Conservation (phyloP, 2,329 filamentous ascomycete genomes). For the Fusarium sp. region DNA sequence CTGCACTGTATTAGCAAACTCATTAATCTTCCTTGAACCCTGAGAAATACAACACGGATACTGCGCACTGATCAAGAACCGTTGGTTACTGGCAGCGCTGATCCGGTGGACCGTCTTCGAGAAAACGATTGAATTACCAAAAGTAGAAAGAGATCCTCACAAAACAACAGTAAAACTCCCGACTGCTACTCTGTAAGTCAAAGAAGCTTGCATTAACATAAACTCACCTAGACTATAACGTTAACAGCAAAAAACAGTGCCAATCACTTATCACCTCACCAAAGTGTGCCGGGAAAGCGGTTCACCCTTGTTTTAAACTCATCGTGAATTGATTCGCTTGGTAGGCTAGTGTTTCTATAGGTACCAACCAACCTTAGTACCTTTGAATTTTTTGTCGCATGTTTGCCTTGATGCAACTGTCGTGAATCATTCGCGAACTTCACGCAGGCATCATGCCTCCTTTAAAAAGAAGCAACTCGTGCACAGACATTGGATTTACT, state of each 20-base stretch:
- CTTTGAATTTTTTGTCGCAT: neutral
- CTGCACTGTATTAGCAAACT: neutral
- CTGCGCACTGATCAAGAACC: slow-evolving; percentile 4
- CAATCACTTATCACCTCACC: slow-evolving; percentile 19
- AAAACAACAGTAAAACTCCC: slow-evolving; percentile 10
- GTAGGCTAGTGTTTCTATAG: neutral
- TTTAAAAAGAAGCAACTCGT: slow-evolving; percentile 61
- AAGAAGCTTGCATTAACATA: slow-evolving; percentile 14
- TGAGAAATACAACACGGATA: neutral
- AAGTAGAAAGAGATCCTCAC: slow-evolving; percentile 35
- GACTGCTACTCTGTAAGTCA: slow-evolving; percentile 34
- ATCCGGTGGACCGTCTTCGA: slow-evolving; percentile 27
- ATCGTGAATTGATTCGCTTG: slow-evolving; percentile 24
- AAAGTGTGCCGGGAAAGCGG: slow-evolving; percentile 4
- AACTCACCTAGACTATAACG: slow-evolving; percentile 15
- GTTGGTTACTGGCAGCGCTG: slow-evolving; percentile 14
- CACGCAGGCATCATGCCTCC: slow-evolving; percentile 54
- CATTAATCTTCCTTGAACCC: neutral
- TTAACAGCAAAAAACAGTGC: slow-evolving; percentile 25
- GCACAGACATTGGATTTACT: slow-evolving; percentile 78
- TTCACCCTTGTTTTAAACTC: slow-evolving; percentile 5
- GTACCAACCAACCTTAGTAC: neutral
- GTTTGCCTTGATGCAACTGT: neutral
- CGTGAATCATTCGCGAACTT: slow-evolving; percentile 21
- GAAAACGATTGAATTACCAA: slow-evolving; percentile 21